A percentile compares a stretch with the other conserved stretches of the same genome.
Conservation (phyloP, 176 grass and related monocot species). For the Ananas comosus region DNA sequence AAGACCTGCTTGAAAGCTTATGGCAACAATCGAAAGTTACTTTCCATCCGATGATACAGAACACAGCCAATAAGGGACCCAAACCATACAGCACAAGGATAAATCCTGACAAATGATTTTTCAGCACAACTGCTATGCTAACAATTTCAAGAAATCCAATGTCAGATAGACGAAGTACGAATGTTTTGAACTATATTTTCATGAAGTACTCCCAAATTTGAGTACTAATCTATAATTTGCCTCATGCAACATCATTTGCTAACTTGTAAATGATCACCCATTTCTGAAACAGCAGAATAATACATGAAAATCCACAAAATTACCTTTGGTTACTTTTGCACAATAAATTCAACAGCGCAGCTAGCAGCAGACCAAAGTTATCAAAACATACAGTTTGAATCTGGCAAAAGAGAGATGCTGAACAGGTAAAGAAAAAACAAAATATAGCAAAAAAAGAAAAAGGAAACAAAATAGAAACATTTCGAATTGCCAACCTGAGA, state of each 20-base stretch:
- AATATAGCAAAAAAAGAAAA: not conserved
- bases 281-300: not conserved
- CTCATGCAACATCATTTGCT: not conserved
- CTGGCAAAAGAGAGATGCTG: not conserved
- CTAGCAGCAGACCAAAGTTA: conserved; percentile 2
- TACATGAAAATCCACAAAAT: not conserved
- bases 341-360: conserved; percentile 7
- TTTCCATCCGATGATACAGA: not conserved
- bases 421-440: not conserved
- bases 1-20: conserved; percentile 9
- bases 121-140: not conserved
- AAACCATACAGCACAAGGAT: not conserved
- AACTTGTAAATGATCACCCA: not conserved
- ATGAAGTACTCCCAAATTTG: too few species aligned
- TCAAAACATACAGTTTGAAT: conserved; percentile 14
- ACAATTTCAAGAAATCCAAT: not conserved
- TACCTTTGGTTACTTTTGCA: conserved; percentile 8
- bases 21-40: not conserved
- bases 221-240: too few species aligned
- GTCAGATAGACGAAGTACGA: not conserved
- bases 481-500: conserved; percentile 3
- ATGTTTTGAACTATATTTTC: not conserved
- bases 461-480: not conserved
- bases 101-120: not conserved
- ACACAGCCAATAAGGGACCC: not conserved